A percentile compares a stretch with the other conserved stretches of the same genome.
Evolutionary conservation across 129 eudicot genomes (phyloP).

Genomic region (Pittosporum tobira): DNA sequence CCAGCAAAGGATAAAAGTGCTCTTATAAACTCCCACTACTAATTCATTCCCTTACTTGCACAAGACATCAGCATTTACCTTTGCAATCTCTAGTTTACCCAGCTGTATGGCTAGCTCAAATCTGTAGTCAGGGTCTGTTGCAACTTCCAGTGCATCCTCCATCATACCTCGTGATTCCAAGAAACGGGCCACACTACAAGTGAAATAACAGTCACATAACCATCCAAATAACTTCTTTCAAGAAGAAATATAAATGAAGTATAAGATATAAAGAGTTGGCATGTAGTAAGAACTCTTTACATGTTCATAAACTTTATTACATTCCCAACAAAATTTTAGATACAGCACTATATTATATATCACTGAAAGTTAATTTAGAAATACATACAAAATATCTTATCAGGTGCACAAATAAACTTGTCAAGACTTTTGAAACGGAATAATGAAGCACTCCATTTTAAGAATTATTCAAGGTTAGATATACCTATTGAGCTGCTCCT

Average conservation of each 20-base stretch:
- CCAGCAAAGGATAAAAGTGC: background rate
- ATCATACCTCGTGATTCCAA: slow-evolving; percentile 95
- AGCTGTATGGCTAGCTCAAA: slow-evolving; percentile 96
- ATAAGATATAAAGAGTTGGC: slow-evolving; percentile 1
- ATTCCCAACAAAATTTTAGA: background rate
- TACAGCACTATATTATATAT: background rate
- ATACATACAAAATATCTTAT: background rate
- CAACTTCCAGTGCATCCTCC: slow-evolving; percentile 90
- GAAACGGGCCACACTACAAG: slow-evolving; percentile 78
- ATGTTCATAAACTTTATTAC: background rate
- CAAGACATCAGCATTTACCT: slow-evolving; percentile 30
- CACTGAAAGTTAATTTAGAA: background rate
- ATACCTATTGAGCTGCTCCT: slow-evolving; percentile 85
- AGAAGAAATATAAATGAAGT: background rate
- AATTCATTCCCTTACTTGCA: background rate
- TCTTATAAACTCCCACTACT: background rate
- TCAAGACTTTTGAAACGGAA: background rate
- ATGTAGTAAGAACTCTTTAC: slow-evolving; percentile 2
- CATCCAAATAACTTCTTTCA: slow-evolving; percentile 4
- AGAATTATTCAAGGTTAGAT: background rate
- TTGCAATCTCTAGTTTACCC: slow-evolving; percentile 76
- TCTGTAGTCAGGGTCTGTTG: slow-evolving; percentile 91
- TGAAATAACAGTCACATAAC: slow-evolving; percentile 3
- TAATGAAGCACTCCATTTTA: background rate
- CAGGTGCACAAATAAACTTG: background rate